These are phyloP conservation scores for Deinandra increscens DNA, from an alignment of 129 eudicot genomes.

Conservation along the genomic window DNA sequence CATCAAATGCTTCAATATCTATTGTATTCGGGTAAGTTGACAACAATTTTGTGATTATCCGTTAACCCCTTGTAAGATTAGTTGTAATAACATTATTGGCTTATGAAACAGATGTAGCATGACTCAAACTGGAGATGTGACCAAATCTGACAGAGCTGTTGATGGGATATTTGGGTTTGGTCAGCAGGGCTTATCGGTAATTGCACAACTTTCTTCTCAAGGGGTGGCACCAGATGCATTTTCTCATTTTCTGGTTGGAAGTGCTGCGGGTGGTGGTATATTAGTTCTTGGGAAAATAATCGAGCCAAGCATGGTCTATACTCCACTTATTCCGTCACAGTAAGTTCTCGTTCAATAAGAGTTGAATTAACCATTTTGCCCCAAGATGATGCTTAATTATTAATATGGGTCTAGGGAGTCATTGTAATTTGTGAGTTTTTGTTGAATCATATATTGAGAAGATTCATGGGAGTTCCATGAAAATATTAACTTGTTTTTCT, in stretches of 20 bases:
- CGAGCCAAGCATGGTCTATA: constrained; percentile 86
- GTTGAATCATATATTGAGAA: neutral
- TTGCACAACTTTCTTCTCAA: constrained; percentile 87
- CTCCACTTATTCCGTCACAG: constrained; percentile 89
- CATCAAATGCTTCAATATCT: constrained; percentile 62
- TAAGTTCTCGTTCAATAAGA: constrained; percentile 44
- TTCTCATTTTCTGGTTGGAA: constrained; percentile 92
- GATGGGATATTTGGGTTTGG: constrained; percentile 98
- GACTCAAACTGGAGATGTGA: constrained; percentile 79
- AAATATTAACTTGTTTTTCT: too few species aligned
- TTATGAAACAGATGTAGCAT: constrained; percentile 79
- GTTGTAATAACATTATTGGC: constrained; percentile 18
- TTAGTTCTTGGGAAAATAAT: constrained; percentile 87
- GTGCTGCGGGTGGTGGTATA: constrained; percentile 78
- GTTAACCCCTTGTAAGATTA: neutral
- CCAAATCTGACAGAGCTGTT: constrained; percentile 85
- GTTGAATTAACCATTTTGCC: neutral
- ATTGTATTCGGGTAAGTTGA: constrained; percentile 82
- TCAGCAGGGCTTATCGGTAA: constrained; percentile 88
- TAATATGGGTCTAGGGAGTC: too few species aligned
- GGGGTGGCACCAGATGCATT: constrained; percentile 71
- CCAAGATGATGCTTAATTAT: too few species aligned
- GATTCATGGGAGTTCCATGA: too few species aligned
- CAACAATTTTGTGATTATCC: neutral
- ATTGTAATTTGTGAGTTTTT: too few species aligned